These are phyloP conservation scores for Papiliotrema fonsecae DNA, from an alignment of 1,284 basidiomycete genomes.

Conservation along the genomic window DNA sequence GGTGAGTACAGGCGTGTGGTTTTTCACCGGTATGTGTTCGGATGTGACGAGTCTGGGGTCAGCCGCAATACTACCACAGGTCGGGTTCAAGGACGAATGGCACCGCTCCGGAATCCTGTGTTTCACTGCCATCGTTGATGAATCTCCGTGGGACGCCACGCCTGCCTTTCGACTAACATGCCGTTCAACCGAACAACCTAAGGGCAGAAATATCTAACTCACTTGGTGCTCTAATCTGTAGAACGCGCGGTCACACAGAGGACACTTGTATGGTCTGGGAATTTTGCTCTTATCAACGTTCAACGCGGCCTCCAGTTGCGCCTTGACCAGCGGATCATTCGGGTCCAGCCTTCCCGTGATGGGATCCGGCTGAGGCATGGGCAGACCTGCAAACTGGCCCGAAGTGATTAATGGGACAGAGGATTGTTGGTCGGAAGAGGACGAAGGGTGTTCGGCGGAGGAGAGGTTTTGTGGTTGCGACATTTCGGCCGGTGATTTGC, in stretches of 20 bases:
- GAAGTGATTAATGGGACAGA: background rate
- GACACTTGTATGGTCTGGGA: conserved; percentile 89
- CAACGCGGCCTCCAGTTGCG: conserved; percentile 48
- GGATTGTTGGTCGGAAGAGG: too few species aligned
- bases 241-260: conserved; percentile 84
- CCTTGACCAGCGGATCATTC: conserved; percentile 49
- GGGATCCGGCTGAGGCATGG: conserved; percentile 41
- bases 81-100: too few species aligned
- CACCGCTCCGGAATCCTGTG: too few species aligned
- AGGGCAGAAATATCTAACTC: too few species aligned
- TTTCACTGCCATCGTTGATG: too few species aligned
- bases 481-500: too few species aligned
- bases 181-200: too few species aligned
- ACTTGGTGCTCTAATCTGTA: conserved; percentile 90
- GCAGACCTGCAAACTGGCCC: background rate
- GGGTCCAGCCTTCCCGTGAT: conserved; percentile 49
- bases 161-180: too few species aligned
- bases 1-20: conserved; percentile 87
- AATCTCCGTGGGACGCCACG: too few species aligned
- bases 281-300: conserved; percentile 53
- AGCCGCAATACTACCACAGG: background rate
- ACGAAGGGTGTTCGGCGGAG: background rate
- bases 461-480: too few species aligned
- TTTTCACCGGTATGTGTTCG: conserved; percentile 98
- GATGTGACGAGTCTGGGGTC: conserved; percentile 82